Percentiles rank a stretch among this genome's conserved stretches.
Evolutionary conservation across 2,329 filamentous ascomycete genomes (phyloP).

Genomic region (Penicillium janthinellum): DNA sequence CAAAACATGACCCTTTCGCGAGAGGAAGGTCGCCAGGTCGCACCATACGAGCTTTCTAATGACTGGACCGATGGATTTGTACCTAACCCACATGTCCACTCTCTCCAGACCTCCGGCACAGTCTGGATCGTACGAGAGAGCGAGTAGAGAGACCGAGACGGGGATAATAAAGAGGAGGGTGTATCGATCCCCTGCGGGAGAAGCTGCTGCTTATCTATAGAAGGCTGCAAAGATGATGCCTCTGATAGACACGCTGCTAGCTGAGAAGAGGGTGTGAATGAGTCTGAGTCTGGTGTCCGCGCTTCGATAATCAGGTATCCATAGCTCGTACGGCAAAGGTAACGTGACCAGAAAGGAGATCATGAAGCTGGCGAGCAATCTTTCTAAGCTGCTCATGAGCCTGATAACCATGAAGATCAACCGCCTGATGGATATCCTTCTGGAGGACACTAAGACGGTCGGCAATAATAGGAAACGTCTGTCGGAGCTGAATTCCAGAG

Average conservation of each 20-base stretch:
- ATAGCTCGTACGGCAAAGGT: too few relatives aligned
- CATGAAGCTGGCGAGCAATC: neutral
- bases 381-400: neutral
- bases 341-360: too few relatives aligned
- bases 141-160: too few relatives aligned
- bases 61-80: neutral
- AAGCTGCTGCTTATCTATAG: too few relatives aligned
- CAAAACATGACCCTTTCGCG: neutral
- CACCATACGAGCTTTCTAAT: neutral
- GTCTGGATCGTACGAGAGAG: too few relatives aligned
- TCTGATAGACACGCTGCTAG: neutral
- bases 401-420: neutral
- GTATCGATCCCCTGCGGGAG: too few relatives aligned
- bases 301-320: too few relatives aligned
- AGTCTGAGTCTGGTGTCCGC: neutral
- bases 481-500: neutral
- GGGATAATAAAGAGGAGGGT: too few relatives aligned
- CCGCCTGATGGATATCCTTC: neutral
- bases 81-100: too few relatives aligned
- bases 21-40: neutral
- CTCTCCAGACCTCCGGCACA: too few relatives aligned
- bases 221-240: neutral
- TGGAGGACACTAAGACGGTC: neutral
- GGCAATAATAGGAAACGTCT: neutral
- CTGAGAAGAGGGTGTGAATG: neutral